Evolutionary conservation across 192 early-diverging fungal genomes (phyloP), one percentile per base, ranked within the genome.

Genomic region (Phlyctochytrium arcticum): DNA sequence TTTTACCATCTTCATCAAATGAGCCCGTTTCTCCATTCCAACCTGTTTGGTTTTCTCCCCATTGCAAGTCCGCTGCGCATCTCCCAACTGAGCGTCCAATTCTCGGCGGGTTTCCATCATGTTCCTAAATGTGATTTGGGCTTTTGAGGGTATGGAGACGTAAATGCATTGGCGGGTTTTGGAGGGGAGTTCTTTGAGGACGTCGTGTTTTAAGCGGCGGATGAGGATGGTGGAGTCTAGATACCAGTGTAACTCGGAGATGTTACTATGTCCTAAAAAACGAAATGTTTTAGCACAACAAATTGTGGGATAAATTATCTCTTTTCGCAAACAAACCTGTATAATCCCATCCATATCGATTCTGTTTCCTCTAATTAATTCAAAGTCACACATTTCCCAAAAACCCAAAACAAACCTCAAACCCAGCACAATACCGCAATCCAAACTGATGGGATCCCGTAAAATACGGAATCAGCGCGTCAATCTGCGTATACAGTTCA

Each of bases 161-260:
- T 53, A 54, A 32, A 81, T 46, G 39, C 68, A 61, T 39, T 78
- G 73, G 3, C 80, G 71, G 5, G 59, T 65, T 44, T 81, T 81
- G 15, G 32, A 12, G 2, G 80, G 78, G 24, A 81, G 58, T 39
- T 78, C 61, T 9, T 61, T 44, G 9, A 75, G 59, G 9, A 81
- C 79, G 31, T 81, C 72, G 3, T 72, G 42, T 37, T 81, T 81
- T 3, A 78, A 60, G 4, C 80, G 59, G 24, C 80, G 68, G 12
- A 81, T 75, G 46, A 81, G 51, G 50, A 81, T 60, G 0, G 80
- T 79, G n/a, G 26, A 32, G 24, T 63, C 54, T 29, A 81, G 55
- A 24, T 79, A 32, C 51, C 54, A 76, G 51, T 81, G 33, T 10
- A 81, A 67, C 62, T 81, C 80, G 19, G 12, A 17, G 9, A 72